Evolutionary conservation across 257 asterid species (phyloP).

Genomic region (Plantago major): DNA sequence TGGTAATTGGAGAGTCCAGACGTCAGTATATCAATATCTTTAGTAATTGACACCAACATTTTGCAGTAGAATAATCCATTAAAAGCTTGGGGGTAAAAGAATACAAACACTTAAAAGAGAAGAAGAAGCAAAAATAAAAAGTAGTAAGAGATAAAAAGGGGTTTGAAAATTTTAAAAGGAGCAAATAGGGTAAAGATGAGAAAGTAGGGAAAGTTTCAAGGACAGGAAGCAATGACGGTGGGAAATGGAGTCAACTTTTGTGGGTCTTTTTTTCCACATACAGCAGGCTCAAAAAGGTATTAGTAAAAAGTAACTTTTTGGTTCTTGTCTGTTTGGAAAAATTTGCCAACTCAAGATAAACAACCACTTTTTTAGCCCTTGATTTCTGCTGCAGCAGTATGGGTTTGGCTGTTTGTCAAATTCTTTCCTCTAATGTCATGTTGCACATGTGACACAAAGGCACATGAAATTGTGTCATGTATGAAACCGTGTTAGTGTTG

Average conservation of each 20-base stretch:
- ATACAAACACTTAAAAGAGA: too few relatives aligned
- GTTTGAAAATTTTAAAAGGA: too few relatives aligned
- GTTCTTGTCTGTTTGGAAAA: not conserved
- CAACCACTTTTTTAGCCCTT: constrained; percentile 20
- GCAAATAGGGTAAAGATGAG: not conserved
- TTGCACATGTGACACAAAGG: not conserved
- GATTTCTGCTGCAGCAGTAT: constrained; percentile 29
- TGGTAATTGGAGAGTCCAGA: too few relatives aligned
- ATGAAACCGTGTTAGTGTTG: too few relatives aligned
- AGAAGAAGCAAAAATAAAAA: too few relatives aligned
- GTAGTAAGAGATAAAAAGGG: too few relatives aligned
- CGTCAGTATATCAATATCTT: too few relatives aligned
- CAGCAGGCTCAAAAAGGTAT: constrained; percentile 3
- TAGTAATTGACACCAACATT: too few relatives aligned
- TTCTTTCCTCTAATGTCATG: not conserved
- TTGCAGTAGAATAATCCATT: too few relatives aligned
- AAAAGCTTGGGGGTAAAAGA: too few relatives aligned
- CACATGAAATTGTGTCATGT: not conserved
- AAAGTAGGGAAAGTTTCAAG: not conserved
- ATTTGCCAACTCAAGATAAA: not conserved
- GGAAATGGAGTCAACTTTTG: constrained; percentile 19
- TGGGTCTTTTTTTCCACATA: not conserved
- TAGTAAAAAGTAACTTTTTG: not conserved
- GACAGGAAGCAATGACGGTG: not conserved
- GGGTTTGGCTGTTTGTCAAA: constrained; percentile 5